Base-by-base conservation (phyloP, 2,329 filamentous ascomycete genomes). In the Colletotrichum melonis region DNA sequence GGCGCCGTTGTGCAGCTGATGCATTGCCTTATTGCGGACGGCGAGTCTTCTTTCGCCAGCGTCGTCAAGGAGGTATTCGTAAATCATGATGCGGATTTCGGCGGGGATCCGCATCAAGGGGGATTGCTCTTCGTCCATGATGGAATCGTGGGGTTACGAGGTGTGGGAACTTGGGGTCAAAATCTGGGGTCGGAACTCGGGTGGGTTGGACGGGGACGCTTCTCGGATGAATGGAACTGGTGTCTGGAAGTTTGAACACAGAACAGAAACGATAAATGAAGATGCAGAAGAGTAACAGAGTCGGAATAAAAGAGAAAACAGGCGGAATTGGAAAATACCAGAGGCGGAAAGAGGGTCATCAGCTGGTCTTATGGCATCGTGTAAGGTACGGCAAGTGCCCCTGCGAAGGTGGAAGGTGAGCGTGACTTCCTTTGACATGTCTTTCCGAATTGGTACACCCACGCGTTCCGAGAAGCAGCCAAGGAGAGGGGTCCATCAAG, bases 11-110 rank as follows among this genome's bases (percentile, higher is more conserved):
- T 57, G 57, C 22, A 54, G 60, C 70, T 69, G 69, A 11, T 79
- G 73, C 42, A 77, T 78, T 9, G 79, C 79, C 69, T 83, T 73
- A 66, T 83, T 86, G 28, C 83, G 82, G 28, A 88, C 86, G 14
- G 78, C 77, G 9, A 88, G 81, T 12, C 78, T 77, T 32, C 79
- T 80, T 55, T 81, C 76, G 28, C 83, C 81, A 32, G 82, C 80
- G 67, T 84, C 82, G 72, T 86, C 78, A 57, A 88, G 82, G 14
- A 88, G 82, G 55, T 85, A 81, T 14, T 80, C 77, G 76, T 86
- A 86, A 69, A 86, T 85, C 73, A 86, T 76, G 72, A 86, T 78
- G 30, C 85, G 84, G 64, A 86, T 79, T 76, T 86, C 85, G 8
- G 80, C 77, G 8, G 85, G 85, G 30, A 84, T 78, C 52, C 77